Percentiles rank a stretch among this genome's conserved stretches.
phyloP scores from a whole-genome alignment of 345 rosid genomes.

The Populus alba region DNA sequence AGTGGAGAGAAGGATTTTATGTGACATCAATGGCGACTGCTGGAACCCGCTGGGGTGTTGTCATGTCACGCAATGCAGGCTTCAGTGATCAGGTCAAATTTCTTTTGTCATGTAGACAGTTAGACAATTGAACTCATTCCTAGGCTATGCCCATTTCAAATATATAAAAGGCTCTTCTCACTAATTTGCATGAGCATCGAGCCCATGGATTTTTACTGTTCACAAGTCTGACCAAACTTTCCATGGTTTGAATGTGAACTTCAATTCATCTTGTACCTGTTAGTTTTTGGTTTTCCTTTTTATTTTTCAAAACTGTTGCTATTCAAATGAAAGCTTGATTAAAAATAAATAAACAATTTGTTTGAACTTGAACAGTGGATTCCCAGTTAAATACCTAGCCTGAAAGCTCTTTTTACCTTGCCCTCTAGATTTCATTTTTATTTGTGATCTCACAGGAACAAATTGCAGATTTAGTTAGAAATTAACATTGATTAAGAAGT shows the following conservation, averaged over 20 bases:
- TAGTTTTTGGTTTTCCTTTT: neutral
- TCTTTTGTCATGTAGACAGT: neutral
- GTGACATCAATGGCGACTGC: slow-evolving; percentile 40
- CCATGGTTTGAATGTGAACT: neutral
- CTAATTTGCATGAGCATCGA: neutral
- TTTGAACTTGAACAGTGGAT: neutral
- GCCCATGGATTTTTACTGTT: neutral
- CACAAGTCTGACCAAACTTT: neutral
- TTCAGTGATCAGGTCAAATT: slow-evolving; percentile 30
- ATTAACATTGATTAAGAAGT: neutral
- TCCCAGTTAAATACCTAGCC: neutral
- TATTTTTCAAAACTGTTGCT: neutral
- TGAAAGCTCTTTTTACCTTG: neutral
- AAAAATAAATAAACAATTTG: neutral
- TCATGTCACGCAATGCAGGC: slow-evolving; percentile 41
- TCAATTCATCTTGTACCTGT: neutral
- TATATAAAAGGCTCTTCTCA: neutral
- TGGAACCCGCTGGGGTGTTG: slow-evolving; percentile 36
- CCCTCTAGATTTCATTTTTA: neutral
- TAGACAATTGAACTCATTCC: neutral
- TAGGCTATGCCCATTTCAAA: neutral
- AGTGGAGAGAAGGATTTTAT: slow-evolving; percentile 39
- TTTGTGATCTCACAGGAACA: neutral
- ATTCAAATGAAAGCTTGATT: neutral
- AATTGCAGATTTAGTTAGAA: neutral